Evolutionary conservation across 73 alveolate genomes (phyloP), one percentile per base, ranked within the genome.

Genomic region (Breviolum minutum): DNA sequence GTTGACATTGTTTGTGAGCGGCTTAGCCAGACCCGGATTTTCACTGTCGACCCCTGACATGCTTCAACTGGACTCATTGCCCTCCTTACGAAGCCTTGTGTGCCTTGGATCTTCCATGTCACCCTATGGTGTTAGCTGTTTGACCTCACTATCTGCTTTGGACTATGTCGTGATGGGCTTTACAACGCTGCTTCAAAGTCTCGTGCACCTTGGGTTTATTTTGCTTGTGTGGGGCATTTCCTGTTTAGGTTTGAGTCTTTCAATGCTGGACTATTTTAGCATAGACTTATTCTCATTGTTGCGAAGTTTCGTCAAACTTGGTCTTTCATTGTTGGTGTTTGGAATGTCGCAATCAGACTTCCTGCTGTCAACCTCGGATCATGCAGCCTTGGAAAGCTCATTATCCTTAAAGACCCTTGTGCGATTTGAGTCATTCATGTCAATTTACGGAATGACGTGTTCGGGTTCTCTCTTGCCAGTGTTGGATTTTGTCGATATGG

Each of bases 141-240:
- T 81, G 94, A 60, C 92, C 13, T 94, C 94, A 12, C 60, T 94
- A 86, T 63, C 83, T 22, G 68, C 27, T 29, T 8, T 81, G 99
- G 94, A 94, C 83, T 62, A 26, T 63, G 80, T 66, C 32, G n/a
- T 19, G 6, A 32, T 66, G 64, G 94, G 94, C 79, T 40, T 17
- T 11, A 6, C 62, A n/a, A 22, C 48, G 54, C 40, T 63, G 64
- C 26, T 94, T 5, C 68, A 29, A 48, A 66, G 99, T 63, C 63
- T n/a, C 20, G 85, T 73, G 13, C 85, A 10, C 14, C 3, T 80
- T 20, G 99, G 30, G 7, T 29, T 60, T 2, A 9, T 17, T 40
- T 30, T 30, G 30, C 63, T 32, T 17, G 69, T 82, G 48, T 77
- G 54, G 85, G 94, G 92, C 32, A 13, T 94, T 32, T 29, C 54